Evolutionary conservation across 306 rosid species (phyloP).

Genomic region (apple (Malus domestica)): ASM211411v1 NC_041802.1:2074001-2074500

Average conservation of each 20-base stretch:
- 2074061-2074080: background rate
- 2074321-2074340: too few relatives aligned
- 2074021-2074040: background rate
- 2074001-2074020: constrained; percentile 2
- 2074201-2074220: constrained; percentile 16
- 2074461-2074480: background rate
- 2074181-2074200: constrained; percentile 38
- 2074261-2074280: background rate
- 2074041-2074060: background rate
- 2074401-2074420: background rate
- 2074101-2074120: background rate
- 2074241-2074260: background rate
- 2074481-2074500: background rate
- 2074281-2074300: background rate
- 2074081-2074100: background rate
- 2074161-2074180: constrained; percentile 39
- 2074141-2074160: constrained; percentile 37
- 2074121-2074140: constrained; percentile 23
- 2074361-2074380: background rate
- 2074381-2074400: background rate
- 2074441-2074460: background rate
- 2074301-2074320: background rate
- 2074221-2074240: background rate
- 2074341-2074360: background rate
- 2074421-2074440: background rate